Percentiles rank a stretch among this genome's conserved stretches.
These are phyloP conservation scores for Bretziella fagacearum DNA, from an alignment of 2,329 filamentous ascomycete genomes.

Conservation along the genomic window DNA sequence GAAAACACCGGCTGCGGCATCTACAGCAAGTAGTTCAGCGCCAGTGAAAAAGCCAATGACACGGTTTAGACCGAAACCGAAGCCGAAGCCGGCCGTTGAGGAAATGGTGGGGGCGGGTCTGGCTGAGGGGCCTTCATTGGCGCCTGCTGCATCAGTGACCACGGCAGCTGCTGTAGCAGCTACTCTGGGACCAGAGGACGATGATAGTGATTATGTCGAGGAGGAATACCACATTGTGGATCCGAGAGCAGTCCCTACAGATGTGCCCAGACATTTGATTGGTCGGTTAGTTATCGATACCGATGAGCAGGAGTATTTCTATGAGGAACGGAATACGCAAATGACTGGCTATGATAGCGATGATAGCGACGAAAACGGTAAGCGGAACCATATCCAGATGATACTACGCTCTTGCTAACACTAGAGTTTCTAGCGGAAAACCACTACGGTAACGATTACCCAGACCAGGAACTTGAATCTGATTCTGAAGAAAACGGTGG, in stretches of 20 bases:
- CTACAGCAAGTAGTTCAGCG: constrained; percentile 35
- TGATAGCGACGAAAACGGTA: constrained; percentile 50
- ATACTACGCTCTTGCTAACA: neutral
- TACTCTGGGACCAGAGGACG: constrained; percentile 23
- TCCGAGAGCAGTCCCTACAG: constrained; percentile 30
- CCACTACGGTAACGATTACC: constrained; percentile 64
- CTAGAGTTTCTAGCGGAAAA: constrained; percentile 43
- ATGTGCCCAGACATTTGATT: constrained; percentile 33
- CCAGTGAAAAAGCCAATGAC: constrained; percentile 37
- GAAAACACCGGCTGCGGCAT: constrained; percentile 10
- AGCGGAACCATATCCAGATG: neutral
- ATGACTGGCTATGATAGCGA: constrained; percentile 31
- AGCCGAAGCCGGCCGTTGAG: neutral
- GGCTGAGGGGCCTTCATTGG: neutral
- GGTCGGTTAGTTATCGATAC: constrained; percentile 40
- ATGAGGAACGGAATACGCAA: constrained; percentile 18
- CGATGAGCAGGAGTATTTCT: constrained; percentile 43
- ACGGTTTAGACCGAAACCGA: constrained; percentile 26
- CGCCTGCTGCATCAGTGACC: neutral
- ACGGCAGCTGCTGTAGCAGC: constrained; percentile 1
- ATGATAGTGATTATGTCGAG: constrained; percentile 39
- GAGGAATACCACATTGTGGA: constrained; percentile 49
- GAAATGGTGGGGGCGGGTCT: no score
- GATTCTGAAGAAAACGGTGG: constrained; percentile 25
- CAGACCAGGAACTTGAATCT: constrained; percentile 59